These are phyloP conservation scores for Phyllosticta citrichinensis DNA, from an alignment of 2,329 filamentous ascomycete genomes.

Conservation along the genomic window DNA sequence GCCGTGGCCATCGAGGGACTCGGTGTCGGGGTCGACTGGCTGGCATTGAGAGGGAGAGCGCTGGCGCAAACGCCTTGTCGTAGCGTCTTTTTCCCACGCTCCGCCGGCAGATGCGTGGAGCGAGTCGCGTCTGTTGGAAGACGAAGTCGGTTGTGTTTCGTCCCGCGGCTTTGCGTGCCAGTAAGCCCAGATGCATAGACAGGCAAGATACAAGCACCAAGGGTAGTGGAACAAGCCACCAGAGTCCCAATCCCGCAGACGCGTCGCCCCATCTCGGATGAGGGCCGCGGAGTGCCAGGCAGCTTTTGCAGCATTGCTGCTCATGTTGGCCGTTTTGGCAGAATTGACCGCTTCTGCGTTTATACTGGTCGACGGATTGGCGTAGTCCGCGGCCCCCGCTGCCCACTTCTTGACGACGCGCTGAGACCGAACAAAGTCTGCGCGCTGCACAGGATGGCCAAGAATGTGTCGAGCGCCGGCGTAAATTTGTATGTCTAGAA, in stretches of 20 bases:
- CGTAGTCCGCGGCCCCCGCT: slow-evolving; percentile 15
- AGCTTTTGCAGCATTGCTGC: slow-evolving; percentile 30
- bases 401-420: slow-evolving; percentile 44
- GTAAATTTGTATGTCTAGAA: slow-evolving; percentile 53
- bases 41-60: not conserved
- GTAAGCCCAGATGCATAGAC: slow-evolving; percentile 49
- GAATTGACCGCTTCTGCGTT: not conserved
- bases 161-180: slow-evolving; percentile 35
- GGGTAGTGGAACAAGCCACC: slow-evolving; percentile 50
- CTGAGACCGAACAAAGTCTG: slow-evolving; percentile 43
- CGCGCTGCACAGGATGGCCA: slow-evolving; percentile 41
- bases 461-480: slow-evolving; percentile 51
- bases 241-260: slow-evolving; percentile 42
- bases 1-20: not conserved
- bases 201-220: slow-evolving; percentile 52
- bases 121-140: not conserved
- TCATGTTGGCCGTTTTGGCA: not conserved
- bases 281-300: slow-evolving; percentile 46
- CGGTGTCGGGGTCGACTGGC: not conserved
- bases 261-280: slow-evolving; percentile 40
- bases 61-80: not conserved
- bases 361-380: not conserved
- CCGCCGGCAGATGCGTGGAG: not conserved
- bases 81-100: not conserved
- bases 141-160: not conserved